A percentile compares a stretch with the other conserved stretches of the same genome.
phyloP scores from a whole-genome alignment of 2,329 filamentous ascomycete genomes.

The Colletotrichum sp. region DNA sequence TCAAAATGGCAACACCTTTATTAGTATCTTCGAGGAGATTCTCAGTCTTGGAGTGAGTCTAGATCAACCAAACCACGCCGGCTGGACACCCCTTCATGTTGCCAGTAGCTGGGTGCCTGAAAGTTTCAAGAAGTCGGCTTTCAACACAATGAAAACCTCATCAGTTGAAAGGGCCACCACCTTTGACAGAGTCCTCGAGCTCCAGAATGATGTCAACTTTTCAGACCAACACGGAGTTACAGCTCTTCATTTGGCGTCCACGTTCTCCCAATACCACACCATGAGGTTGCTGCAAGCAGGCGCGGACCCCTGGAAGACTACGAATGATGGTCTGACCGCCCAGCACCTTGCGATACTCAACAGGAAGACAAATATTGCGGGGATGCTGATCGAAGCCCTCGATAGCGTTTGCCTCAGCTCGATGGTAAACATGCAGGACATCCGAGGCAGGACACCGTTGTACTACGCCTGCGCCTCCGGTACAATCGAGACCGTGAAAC shows the following conservation, averaged over 20 bases:
- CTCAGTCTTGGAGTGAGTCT: not conserved
- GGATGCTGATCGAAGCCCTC: slow-evolving; percentile 28
- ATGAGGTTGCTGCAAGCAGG: slow-evolving; percentile 39
- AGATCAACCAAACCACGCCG: not conserved
- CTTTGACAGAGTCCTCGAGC: not conserved
- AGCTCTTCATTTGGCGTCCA: slow-evolving; percentile 30
- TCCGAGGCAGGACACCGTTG: slow-evolving; percentile 14
- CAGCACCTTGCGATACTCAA: slow-evolving; percentile 44
- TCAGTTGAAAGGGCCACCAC: not conserved
- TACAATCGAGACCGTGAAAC: slow-evolving; percentile 26
- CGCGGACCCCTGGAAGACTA: slow-evolving; percentile 35
- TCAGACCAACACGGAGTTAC: slow-evolving; percentile 12
- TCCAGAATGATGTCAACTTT: not conserved
- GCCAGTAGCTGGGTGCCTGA: not conserved
- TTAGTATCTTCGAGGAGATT: not conserved
- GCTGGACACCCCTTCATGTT: not conserved
- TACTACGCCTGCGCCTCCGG: slow-evolving; percentile 30
- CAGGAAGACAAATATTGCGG: slow-evolving; percentile 38
- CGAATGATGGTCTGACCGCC: slow-evolving; percentile 38
- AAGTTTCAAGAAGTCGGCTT: not conserved
- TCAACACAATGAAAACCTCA: not conserved
- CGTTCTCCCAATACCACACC: slow-evolving; percentile 26
- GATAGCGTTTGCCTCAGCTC: not conserved
- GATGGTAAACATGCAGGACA: not conserved
- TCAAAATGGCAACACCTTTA: not conserved